Evolutionary conservation across 306 rosid species (phyloP), one percentile per base, ranked within the genome.

Genomic region (Cucumis hystrix): DNA sequence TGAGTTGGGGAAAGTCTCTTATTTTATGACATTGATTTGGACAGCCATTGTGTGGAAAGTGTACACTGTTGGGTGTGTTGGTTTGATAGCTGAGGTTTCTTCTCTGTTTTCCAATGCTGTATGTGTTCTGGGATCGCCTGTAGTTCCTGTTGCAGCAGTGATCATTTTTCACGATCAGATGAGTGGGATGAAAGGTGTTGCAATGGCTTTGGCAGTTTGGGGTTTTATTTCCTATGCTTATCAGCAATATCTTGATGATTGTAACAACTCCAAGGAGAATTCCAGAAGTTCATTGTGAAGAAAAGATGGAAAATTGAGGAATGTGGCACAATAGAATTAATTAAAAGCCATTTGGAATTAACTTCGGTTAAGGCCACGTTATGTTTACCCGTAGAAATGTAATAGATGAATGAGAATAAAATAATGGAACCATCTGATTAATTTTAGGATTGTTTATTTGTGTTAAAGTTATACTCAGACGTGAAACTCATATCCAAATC

Each of bases 141-240:
- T 87, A 16, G 58, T 85, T 80, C 89, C 88, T 16, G 75, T 85
- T 80, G 18, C 79, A 0, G 90, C 89, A 8, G 79, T 83, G 17
- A 8, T 83, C 8, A 77, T 87, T 67, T 86, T 86, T 74, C 83
- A 80, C 33, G 89, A 86, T 6, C 79, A 77, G 13, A 79, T 85
- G 83, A 62, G 80, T 41, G 91, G 84, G n/a, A 15, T 82, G 8
- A 85, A 83, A 86, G 87, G 30, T 8, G 77, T 85, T 11, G 78
- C 91, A 5, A 51, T 81, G 83, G 74, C 86, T 10, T 63, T 88
- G 79, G 82, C 86, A 8, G 39, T 82, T 51, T 88, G 88, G 88
- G 91, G 89, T 1, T 78, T 86, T 72, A 59, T 79, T n/a, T 88
- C 91, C 8, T 86, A 82, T 41, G 65, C 56, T 10, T 86, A 84